These are phyloP conservation scores for Cubamyces sp. DNA, from an alignment of 768 basidiomycete genomes.

Conservation along the genomic window DNA sequence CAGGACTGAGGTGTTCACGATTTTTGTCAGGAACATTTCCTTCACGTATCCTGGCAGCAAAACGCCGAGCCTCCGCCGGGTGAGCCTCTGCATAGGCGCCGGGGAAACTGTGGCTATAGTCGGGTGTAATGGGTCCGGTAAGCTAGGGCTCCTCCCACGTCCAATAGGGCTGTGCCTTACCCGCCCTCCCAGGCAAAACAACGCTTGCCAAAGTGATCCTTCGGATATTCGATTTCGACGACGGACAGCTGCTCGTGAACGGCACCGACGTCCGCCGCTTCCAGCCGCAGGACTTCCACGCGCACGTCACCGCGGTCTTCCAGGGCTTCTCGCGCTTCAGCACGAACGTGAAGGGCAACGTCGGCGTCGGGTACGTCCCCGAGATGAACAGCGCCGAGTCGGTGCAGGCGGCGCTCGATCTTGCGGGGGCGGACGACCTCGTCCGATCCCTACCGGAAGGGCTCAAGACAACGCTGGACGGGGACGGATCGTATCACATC, in stretches of 20 bases:
- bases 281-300: constrained; percentile 72
- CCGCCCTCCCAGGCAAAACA: constrained; percentile 65
- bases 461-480: constrained; percentile 72
- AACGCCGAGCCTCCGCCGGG: constrained; percentile 67
- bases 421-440: constrained; percentile 72
- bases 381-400: constrained; percentile 59
- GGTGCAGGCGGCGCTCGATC: constrained; percentile 65
- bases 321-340: constrained; percentile 86
- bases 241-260: constrained; percentile 72
- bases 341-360: constrained; percentile 78
- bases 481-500: constrained; percentile 55
- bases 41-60: constrained; percentile 81
- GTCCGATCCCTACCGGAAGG: constrained; percentile 72
- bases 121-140: constrained; percentile 82
- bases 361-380: constrained; percentile 79
- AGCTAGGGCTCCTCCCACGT: constrained; percentile 26
- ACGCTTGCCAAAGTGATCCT: constrained; percentile 83
- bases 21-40: constrained; percentile 54
- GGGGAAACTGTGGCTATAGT: constrained; percentile 88
- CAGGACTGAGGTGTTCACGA: constrained; percentile 18
- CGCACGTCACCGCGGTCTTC: constrained; percentile 78
- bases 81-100: constrained; percentile 69
- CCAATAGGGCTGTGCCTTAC: neutral
- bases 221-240: constrained; percentile 76
- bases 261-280: constrained; percentile 67